phyloP scores from a whole-genome alignment of 805 yeast genomes.

The Pichia scutulata region DNA sequence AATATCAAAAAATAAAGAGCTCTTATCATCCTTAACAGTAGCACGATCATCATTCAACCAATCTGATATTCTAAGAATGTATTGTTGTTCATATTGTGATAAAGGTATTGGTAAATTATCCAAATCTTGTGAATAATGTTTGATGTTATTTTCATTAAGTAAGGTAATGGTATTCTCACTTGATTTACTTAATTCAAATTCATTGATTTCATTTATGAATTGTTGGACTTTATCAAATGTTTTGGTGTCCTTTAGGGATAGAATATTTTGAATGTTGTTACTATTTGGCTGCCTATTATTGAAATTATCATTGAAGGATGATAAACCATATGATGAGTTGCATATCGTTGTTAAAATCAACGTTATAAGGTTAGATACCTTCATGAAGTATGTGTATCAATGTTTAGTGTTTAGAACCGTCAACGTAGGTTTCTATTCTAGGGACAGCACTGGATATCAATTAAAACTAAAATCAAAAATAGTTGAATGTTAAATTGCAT shows the following conservation, averaged over 20 bases:
- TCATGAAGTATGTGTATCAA: neutral
- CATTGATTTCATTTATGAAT: neutral
- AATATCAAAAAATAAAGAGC: slow-evolving; percentile 7
- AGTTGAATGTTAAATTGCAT: too few relatives aligned
- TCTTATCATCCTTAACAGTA: too few relatives aligned
- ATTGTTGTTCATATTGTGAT: slow-evolving; percentile 22
- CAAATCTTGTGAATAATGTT: slow-evolving; percentile 1
- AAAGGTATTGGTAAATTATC: neutral
- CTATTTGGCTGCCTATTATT: neutral
- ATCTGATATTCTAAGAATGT: slow-evolving; percentile 36
- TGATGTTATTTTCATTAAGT: slow-evolving; percentile 1
- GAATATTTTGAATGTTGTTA: neutral
- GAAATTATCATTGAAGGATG: neutral
- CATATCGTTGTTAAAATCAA: neutral
- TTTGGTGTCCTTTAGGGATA: neutral
- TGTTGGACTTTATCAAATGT: neutral
- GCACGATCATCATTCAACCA: slow-evolving; percentile 23
- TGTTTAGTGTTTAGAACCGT: too few relatives aligned
- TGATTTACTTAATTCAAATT: neutral
- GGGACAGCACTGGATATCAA: too few relatives aligned
- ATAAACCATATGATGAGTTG: neutral
- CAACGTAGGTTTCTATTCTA: too few relatives aligned
- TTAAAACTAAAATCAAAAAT: too few relatives aligned
- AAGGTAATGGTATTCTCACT: neutral
- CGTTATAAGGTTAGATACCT: neutral